Base-by-base conservation (phyloP, 768 basidiomycete species). In the Suillus fuscotomentosus region DNA sequence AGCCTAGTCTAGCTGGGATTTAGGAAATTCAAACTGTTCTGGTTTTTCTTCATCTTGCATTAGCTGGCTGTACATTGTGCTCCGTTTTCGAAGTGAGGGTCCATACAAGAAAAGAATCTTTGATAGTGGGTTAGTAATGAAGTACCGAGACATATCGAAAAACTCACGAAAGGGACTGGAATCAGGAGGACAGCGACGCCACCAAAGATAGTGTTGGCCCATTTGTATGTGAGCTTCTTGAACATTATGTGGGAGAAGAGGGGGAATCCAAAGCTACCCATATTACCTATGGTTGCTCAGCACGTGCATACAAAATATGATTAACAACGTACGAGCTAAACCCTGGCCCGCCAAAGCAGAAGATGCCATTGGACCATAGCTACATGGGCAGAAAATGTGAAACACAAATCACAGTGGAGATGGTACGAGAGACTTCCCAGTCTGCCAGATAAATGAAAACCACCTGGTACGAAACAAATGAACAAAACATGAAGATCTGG, bases 271-370 rank as follows among this genome's bases (percentile, higher is more conserved):
- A 79, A 80, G 1, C 79, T 85, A 1, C 78, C 71, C 38, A 87
- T 63, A 66, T 84, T 86, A 36, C 84, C 83, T 85, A 63, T 22
- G 6, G 43, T 63, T 14, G 57, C n/a, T n/a, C 42, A 22, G 43
- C 20, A 22, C 4, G 48, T 3, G 22, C 39, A 20, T 38, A 15
- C 8, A 47, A 24, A 27, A 7, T 6, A 3, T n/a, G 34, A 31
- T 15, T n/a, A 34, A 39, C 61, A 60, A 75, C 83, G 48, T 70
- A 82, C 87, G 79, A 60, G 82, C 79, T 53, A 89, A 79, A 65
- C 85, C 84, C 70, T 89, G 87, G 2, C 83, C 88, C 0, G 89
- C 88, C 10, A 89, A 75, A 27, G 88, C 88, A 5, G 86, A 88
- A 0, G 87, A 88, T 1, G 88, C 87, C 71, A 84, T 88, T 2